Evolutionary conservation across 164 flowering plant species (phyloP).

Genomic region (Piper betle): DNA sequence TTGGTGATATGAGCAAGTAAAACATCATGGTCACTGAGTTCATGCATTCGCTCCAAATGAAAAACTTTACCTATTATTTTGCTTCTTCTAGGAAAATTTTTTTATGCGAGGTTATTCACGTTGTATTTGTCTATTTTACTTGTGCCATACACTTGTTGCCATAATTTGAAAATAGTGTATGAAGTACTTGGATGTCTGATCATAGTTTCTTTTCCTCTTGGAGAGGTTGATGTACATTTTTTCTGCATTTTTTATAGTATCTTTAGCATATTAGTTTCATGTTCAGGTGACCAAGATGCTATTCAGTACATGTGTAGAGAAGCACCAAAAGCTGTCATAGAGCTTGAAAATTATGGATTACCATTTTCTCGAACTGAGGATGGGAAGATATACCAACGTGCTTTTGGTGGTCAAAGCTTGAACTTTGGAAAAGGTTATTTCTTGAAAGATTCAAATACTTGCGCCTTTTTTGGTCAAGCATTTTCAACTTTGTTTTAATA

Average conservation of each 20-base stretch:
- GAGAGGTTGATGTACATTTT: not conserved
- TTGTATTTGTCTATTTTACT: too few relatives aligned
- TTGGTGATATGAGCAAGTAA: not conserved
- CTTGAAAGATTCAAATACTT: slow-evolving; percentile 1
- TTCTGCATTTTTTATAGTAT: not conserved
- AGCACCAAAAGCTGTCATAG: slow-evolving; percentile 98
- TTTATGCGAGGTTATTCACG: too few relatives aligned
- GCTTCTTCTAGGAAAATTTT: too few relatives aligned
- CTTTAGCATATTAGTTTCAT: not conserved
- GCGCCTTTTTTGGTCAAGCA: not conserved
- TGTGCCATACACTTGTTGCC: too few relatives aligned
- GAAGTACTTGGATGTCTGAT: too few relatives aligned
- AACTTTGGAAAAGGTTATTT: slow-evolving; percentile 85
- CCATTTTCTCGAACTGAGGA: slow-evolving; percentile 99
- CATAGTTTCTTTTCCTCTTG: not conserved
- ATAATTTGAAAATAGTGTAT: too few relatives aligned
- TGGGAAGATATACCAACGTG: slow-evolving; percentile 94
- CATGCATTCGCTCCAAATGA: too few relatives aligned
- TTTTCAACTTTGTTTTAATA: slow-evolving; percentile 1
- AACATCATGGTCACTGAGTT: not conserved
- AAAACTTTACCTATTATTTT: slow-evolving; percentile 9
- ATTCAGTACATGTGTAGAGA: slow-evolving; percentile 99
- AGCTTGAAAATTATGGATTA: slow-evolving; percentile 93
- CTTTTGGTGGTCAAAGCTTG: slow-evolving; percentile 98
- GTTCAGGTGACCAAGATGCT: slow-evolving; percentile 92